A percentile compares a stretch with the other conserved stretches of the same genome.
phyloP scores from a whole-genome alignment of 1,139 yeast species.

The Yamadazyma membranifaciens region DNA sequence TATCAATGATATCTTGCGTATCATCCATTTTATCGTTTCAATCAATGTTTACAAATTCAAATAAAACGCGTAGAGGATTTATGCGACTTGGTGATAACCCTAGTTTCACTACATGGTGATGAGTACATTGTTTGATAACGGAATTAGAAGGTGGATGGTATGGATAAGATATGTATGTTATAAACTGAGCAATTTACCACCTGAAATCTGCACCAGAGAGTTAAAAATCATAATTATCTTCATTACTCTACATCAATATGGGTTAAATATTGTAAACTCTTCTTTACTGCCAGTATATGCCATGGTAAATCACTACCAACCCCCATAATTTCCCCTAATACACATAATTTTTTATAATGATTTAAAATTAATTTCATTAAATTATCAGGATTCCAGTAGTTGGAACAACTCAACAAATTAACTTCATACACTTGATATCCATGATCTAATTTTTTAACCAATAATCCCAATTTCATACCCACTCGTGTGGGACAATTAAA shows the following conservation, averaged over 20 bases:
- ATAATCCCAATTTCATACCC: slow-evolving; percentile 70
- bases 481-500: slow-evolving; percentile 70
- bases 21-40: slow-evolving; percentile 9
- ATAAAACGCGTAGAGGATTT: not conserved
- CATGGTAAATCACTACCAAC: slow-evolving; percentile 57
- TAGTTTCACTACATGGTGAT: too few relatives aligned
- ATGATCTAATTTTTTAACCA: slow-evolving; percentile 40
- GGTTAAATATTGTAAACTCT: slow-evolving; percentile 51
- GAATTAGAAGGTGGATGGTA: too few relatives aligned
- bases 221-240: too few relatives aligned
- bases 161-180: too few relatives aligned
- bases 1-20: slow-evolving; percentile 13
- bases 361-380: slow-evolving; percentile 58
- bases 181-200: too few relatives aligned
- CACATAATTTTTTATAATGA: slow-evolving; percentile 68
- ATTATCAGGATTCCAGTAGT: slow-evolving; percentile 53
- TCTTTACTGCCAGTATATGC: slow-evolving; percentile 78
- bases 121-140: too few relatives aligned
- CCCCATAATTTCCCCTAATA: slow-evolving; percentile 36
- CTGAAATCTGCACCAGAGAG: too few relatives aligned
- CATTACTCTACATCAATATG: slow-evolving; percentile 32
- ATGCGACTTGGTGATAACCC: too few relatives aligned
- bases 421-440: slow-evolving; percentile 51
- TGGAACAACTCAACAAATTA: slow-evolving; percentile 67
- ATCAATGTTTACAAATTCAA: slow-evolving; percentile 2